Base-by-base conservation (phyloP, 305 asterid species). In the Solanum hybrid region DNA sequence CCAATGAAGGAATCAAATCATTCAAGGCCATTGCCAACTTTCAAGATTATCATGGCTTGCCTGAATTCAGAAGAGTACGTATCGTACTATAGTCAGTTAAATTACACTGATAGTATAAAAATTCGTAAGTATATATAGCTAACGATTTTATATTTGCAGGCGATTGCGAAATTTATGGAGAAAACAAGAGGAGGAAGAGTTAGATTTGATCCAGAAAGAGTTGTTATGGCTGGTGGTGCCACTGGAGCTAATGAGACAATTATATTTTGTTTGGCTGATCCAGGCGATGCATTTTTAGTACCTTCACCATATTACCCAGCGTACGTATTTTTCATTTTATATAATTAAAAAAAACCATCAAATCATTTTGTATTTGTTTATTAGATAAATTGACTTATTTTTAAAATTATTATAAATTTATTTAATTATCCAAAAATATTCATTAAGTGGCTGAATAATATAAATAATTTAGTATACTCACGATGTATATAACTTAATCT, bases 41-140 rank as follows among this genome's bases (percentile, higher is more conserved):
- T 57, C 99, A 97, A 92, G 99, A 97, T 89, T 97, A 97, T 89
- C 99, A 97, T 71, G 99, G 99, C 89, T 90, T 95, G 93, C 94
- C 96, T 12, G 86, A 93, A 76, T 97, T 97, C 73, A 93, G 97
- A 95, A 89, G 83, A 31, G 98, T 95, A 90, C 1, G 87, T 67
- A 18, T 14, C 16, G 22, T 51, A 14, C 11, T 28, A 76, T 79
- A 40, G 37, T 28, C 37, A 5, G 37, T 82, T 82, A 83, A 83
- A 46, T 29, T 83, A 12, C 0, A 29, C 4, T 83, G 28, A 83
- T 18, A 46, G 5, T 46, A 5, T 18, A 82, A 26, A 81, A 40
- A 4, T 1, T 40, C 2, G 7, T 46, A 8, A 42, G 29, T 64
- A 64, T 64, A 3, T 16, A 2, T 28, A 28, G 11, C 26, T 37